Base-by-base conservation (phyloP, 352 stramenopile genomes). In the Pythium rhizo-oryzae region DNA sequence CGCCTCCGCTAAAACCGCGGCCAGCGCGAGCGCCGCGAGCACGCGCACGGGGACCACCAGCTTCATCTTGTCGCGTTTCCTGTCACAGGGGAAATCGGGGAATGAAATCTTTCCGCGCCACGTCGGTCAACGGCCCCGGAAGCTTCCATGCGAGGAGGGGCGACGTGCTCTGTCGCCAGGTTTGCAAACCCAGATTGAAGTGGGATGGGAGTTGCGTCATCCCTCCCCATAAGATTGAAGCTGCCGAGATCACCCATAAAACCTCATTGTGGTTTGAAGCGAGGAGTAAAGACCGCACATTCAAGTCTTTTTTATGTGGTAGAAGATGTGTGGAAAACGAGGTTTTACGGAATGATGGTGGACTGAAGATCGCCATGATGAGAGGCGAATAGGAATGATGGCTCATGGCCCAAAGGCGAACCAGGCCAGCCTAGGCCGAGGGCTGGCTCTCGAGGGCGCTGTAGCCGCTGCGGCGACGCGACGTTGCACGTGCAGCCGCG, bases 401-500 rank as follows among this genome's bases (percentile, higher is more conserved):
- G 28, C 28, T 2, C 28, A 33, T 33, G 28, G 28, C 28, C 28
- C 35, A 15, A 15, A 11, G 35, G 35, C 35, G 13, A 41, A 39
- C 33, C 35, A 50, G 37, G n/a, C 39, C 49, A 55, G 12, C 24
- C 25, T 47, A 59, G 28, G 35, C 33, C 18, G 39, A 18, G 23
- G 18, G 30, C 24, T 19, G 4, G n/a, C 9, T n/a, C 8, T 53
- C 25, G 21, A 68, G 39, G 3, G 30, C 18, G 9, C 53, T 18
- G 44, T 70, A 70, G 54, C 63, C 63, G 28, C 46, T 63, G 35
- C 63, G 63, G 47, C 63, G 63, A 28, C 46, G 54, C 33, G 46
- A 21, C 23, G 63, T 70, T n/a, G 37, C 44, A 19, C 44, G 28
- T 2, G 33, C 33, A n/a, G 59, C 24, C 8, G 46, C 53, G 15